phyloP scores from a whole-genome alignment of 2,329 filamentous ascomycete genomes.

The Eutypella sp. region DNA sequence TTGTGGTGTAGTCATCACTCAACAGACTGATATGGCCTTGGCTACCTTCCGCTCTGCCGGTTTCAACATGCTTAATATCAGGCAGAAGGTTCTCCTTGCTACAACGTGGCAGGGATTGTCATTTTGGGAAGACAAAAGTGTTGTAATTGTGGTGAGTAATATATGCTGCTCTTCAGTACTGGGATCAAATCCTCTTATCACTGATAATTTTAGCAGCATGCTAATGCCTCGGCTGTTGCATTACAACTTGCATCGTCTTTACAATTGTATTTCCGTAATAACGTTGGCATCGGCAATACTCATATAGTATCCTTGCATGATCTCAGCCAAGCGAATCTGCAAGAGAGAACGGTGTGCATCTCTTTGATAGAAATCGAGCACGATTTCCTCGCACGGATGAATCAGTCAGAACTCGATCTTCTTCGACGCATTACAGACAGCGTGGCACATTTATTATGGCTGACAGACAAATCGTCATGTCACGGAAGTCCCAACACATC shows the following conservation, averaged over 20 bases:
- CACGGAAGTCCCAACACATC: constrained; percentile 8
- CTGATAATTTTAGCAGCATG: not conserved
- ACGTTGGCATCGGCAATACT: not conserved
- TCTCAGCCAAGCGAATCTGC: not conserved
- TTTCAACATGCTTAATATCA: not conserved
- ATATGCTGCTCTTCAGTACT: not conserved
- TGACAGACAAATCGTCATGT: too few relatives aligned
- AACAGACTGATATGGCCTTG: not conserved
- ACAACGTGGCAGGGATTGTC: not conserved
- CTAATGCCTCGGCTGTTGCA: not conserved
- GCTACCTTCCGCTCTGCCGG: not conserved
- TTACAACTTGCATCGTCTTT: not conserved
- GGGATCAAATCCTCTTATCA: not conserved
- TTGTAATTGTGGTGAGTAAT: not conserved
- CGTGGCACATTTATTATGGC: not conserved
- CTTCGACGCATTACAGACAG: not conserved
- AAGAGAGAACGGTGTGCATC: not conserved
- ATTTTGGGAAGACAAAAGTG: not conserved
- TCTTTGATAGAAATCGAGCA: constrained; percentile 3
- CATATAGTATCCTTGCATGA: not conserved
- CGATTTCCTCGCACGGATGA: not conserved
- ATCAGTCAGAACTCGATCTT: not conserved
- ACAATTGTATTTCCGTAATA: not conserved
- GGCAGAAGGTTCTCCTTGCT: not conserved
- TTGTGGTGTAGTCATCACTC: not conserved